phyloP scores from a whole-genome alignment of 2,329 filamentous ascomycete species.

The Clarireedia sp. region DNA sequence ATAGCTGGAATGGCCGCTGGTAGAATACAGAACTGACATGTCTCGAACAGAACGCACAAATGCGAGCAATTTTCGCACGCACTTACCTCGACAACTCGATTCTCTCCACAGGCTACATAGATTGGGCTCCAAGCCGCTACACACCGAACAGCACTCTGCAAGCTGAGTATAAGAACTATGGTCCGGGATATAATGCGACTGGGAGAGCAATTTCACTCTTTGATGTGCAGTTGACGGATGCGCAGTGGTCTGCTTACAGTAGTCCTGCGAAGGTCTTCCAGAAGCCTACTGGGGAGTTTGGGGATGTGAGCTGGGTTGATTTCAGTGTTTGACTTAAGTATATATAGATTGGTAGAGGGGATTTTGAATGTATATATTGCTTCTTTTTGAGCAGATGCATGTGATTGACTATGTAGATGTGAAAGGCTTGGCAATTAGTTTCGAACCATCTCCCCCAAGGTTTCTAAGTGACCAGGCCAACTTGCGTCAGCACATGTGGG shows the following conservation, averaged over 20 bases:
- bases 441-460: too few species aligned
- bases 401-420: too few species aligned
- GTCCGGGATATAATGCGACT: slow-evolving; percentile 43
- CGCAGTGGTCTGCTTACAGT: slow-evolving; percentile 14
- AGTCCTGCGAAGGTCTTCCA: slow-evolving; percentile 19
- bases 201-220: slow-evolving; percentile 28
- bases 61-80: slow-evolving; percentile 44
- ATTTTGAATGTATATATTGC: not conserved
- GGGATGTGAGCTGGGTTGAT: slow-evolving; percentile 23
- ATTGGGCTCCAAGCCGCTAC: slow-evolving; percentile 33
- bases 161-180: slow-evolving; percentile 44
- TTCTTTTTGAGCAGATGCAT: not conserved
- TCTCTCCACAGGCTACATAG: slow-evolving; percentile 40
- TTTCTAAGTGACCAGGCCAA: too few species aligned
- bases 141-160: slow-evolving; percentile 37
- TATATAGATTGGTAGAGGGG: not conserved
- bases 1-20: too few species aligned
- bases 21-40: too few species aligned
- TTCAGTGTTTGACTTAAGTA: slow-evolving; percentile 9
- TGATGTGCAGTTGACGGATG: slow-evolving; percentile 16
- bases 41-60: slow-evolving; percentile 34
- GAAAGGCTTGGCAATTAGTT: too few species aligned
- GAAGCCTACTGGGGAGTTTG: slow-evolving; percentile 16
- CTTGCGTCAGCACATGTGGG: too few species aligned
- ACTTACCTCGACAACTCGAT: slow-evolving; percentile 44